Evolutionary conservation across 768 basidiomycete species (phyloP), one percentile per base, ranked within the genome.

Genomic region (Boletus barrowsii): DNA sequence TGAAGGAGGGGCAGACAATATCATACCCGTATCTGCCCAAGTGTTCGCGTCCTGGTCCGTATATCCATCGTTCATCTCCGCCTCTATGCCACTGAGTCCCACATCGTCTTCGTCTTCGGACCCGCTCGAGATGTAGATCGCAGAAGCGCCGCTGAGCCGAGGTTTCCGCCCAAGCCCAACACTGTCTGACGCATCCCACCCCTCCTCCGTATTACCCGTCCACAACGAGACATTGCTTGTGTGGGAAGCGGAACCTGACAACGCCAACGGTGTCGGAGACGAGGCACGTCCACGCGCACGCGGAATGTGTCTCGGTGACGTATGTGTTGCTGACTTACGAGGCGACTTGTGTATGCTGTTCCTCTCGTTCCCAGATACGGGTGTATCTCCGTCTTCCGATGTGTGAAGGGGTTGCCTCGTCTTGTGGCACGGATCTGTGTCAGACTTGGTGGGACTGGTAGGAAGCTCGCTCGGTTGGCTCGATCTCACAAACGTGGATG

Each of bases 81-180:
- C 26, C 18, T 47, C 47, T 26, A 32, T 20, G 10, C 18, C 29
- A 39, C 10, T 14, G 13, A 42, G 43, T 17, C 20, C 14, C 14
- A 40, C 36, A 6, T n/a, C 17, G 5, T n/a, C 41, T 39, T 59
- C 64, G n/a, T 58, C 62, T 42, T 68, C 67, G 29, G 67, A 68
- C 22, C 55, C 66, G 9, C 67, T 68, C 9, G 67, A 68, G 20
- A 68, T 68, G 45, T 47, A 67, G 26, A 68, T 68, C 14, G 54
- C 57, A 47, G 52, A 57, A 10, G 49, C 10, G 41, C 62, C 56
- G 46, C 60, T 61, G 18, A 10, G 18, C 10, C 59, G 45, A 1
- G 55, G 48, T 29, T 56, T 54, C 35, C 52, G 42, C 15, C 32
- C 37, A 1, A 51, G 42, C 15, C 32, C 37, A 1, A 51, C 42